phyloP scores from a whole-genome alignment of 768 basidiomycete species.

The Suillus subalutaceus region DNA sequence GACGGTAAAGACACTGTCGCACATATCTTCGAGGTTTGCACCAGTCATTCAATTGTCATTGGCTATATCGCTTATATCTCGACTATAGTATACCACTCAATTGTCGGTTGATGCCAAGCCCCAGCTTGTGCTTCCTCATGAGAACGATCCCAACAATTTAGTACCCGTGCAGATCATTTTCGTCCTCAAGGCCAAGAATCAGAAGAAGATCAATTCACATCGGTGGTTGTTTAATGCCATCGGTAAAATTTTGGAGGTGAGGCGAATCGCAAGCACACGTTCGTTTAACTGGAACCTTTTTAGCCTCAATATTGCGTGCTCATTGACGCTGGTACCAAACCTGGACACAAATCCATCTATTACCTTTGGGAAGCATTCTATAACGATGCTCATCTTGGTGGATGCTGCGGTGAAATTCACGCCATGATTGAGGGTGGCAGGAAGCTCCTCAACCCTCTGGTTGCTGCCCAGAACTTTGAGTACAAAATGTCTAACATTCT shows the following conservation, averaged over 20 bases:
- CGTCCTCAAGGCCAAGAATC: conserved; percentile 90
- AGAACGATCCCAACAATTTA: conserved; percentile 88
- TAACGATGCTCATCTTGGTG: conserved; percentile 76
- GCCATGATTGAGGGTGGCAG: conserved; percentile 94
- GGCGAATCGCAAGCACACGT: conserved; percentile 19
- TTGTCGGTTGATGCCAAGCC: conserved; percentile 91
- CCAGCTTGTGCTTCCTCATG: conserved; percentile 87
- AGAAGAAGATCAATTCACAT: conserved; percentile 96
- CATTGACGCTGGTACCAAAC: conserved; percentile 95
- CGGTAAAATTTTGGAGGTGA: conserved; percentile 74
- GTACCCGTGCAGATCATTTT: conserved; percentile 93
- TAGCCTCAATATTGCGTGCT: conserved; percentile 92
- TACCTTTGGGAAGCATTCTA: conserved; percentile 95
- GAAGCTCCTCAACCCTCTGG: conserved; percentile 89
- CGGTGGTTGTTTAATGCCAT: conserved; percentile 97
- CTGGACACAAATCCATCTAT: conserved; percentile 94
- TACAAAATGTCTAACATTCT: conserved; percentile 99
- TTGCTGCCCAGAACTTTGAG: conserved; percentile 97
- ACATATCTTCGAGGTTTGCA: conserved; percentile 88
- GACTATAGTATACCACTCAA: conserved; percentile 87
- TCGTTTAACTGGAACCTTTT: conserved; percentile 13
- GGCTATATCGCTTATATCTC: conserved; percentile 11
- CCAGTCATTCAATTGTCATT: background rate
- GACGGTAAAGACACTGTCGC: conserved; percentile 89
- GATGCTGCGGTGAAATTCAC: conserved; percentile 93